phyloP scores from a whole-genome alignment of 148 eudicot genomes.

The Spergularia marina region DNA sequence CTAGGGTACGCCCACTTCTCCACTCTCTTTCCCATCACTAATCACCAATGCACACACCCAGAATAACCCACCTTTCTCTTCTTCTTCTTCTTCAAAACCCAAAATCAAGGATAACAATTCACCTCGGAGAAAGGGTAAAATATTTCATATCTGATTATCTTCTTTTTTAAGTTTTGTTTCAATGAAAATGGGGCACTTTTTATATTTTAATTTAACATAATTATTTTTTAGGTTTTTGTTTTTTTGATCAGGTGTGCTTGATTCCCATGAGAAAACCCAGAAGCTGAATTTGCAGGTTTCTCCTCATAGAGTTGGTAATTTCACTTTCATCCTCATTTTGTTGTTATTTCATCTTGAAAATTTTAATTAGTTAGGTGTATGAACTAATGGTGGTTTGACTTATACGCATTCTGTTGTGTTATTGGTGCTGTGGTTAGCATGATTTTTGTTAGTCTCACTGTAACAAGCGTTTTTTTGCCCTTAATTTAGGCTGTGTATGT shows the following conservation, averaged over 20 bases:
- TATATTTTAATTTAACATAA: too few species aligned
- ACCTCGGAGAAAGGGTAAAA: slow-evolving; percentile 24
- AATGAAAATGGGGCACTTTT: too few species aligned
- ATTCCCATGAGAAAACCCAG: slow-evolving; percentile 36
- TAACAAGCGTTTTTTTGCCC: too few species aligned
- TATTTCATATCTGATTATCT: background rate
- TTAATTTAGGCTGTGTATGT: too few species aligned
- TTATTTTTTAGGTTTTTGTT: background rate
- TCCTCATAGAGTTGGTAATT: slow-evolving; percentile 92
- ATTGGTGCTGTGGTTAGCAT: too few species aligned
- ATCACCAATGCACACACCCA: slow-evolving; percentile 14
- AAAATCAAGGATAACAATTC: background rate
- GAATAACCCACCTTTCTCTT: slow-evolving; percentile 9
- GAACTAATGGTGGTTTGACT: too few species aligned
- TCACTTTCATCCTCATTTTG: background rate
- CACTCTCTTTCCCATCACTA: slow-evolving; percentile 22
- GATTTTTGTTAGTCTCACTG: too few species aligned
- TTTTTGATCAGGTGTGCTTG: slow-evolving; percentile 27
- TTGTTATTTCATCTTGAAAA: too few species aligned
- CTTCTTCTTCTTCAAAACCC: slow-evolving; percentile 22
- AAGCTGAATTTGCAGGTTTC: slow-evolving; percentile 80
- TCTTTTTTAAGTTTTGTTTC: slow-evolving; percentile 2
- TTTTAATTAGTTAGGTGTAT: too few species aligned
- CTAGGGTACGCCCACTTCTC: too few species aligned
- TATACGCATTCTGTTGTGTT: too few species aligned